Evolutionary conservation across 805 yeast species (phyloP).

Genomic region (Candida loeiensis): DNA sequence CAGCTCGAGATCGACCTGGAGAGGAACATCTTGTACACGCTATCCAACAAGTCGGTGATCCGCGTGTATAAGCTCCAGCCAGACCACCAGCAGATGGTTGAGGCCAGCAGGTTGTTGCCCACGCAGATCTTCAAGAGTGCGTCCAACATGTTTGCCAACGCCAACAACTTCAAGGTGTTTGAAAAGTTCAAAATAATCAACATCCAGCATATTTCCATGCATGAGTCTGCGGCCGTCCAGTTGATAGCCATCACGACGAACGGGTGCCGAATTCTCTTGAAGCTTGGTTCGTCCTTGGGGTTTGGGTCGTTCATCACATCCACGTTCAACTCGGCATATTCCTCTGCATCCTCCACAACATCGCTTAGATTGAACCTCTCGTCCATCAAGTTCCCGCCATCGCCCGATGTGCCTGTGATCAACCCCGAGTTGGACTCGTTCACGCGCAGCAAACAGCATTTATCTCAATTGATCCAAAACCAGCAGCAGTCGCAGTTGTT

Average conservation of each 20-base stretch:
- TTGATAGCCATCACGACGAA: conserved; percentile 75
- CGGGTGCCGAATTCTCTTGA: conserved; percentile 75
- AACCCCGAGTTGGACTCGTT: conserved; percentile 41
- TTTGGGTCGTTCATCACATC: conserved; percentile 14
- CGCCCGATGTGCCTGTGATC: conserved; percentile 40
- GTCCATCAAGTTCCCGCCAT: conserved; percentile 66
- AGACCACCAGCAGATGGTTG: conserved; percentile 38
- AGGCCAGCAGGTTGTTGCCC: conserved; percentile 39
- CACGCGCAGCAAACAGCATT: conserved; percentile 39
- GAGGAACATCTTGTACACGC: conserved; percentile 72
- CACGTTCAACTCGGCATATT: conserved; percentile 17
- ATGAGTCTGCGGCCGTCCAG: conserved; percentile 66
- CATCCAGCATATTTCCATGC: conserved; percentile 55
- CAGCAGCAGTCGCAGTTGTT: conserved; percentile 55
- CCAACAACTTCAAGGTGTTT: conserved; percentile 50
- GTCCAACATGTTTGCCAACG: conserved; percentile 51
- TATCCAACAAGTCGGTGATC: conserved; percentile 78
- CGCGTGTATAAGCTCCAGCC: conserved; percentile 65
- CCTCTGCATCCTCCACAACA: conserved; percentile 23
- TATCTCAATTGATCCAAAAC: conserved; percentile 35
- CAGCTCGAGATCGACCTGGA: conserved; percentile 74
- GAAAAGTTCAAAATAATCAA: conserved; percentile 55
- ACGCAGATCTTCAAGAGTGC: conserved; percentile 45
- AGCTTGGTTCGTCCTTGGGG: conserved; percentile 37
- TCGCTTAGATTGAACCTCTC: conserved; percentile 32